phyloP scores from a whole-genome alignment of 345 rosid genomes.

The Salix arbutifolia region DNA sequence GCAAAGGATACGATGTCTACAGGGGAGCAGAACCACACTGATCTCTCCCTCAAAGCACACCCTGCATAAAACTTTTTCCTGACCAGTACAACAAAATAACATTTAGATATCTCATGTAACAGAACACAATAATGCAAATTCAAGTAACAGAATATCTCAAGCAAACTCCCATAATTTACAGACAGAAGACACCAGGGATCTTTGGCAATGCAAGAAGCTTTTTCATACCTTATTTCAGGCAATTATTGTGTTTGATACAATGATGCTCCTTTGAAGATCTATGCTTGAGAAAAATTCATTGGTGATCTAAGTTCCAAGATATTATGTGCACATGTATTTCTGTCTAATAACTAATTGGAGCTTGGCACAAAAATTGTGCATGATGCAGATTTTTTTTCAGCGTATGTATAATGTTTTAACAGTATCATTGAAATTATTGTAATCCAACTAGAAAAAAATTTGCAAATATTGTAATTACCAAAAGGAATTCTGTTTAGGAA shows the following conservation, averaged over 20 bases:
- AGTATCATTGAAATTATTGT: background rate
- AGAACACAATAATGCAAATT: background rate
- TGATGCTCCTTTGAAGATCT: background rate
- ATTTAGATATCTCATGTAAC: background rate
- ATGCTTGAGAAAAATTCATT: background rate
- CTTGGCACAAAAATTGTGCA: background rate
- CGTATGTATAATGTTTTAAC: background rate
- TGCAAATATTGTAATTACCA: no score
- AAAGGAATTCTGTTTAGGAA: no score
- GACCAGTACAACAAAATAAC: conserved; percentile 16
- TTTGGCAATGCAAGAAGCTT: background rate
- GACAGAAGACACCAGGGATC: background rate
- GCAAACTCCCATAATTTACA: background rate
- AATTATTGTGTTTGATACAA: background rate
- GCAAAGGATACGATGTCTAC: conserved; percentile 92
- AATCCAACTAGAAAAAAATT: background rate
- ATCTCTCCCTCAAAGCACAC: conserved; percentile 92
- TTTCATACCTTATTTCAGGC: background rate
- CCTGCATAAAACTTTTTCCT: conserved; percentile 95
- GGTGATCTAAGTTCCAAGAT: background rate
- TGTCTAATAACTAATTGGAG: background rate
- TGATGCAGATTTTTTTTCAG: background rate
- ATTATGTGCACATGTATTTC: background rate
- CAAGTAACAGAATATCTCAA: background rate
- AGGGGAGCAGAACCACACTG: conserved; percentile 83